phyloP scores from a whole-genome alignment of 1,284 basidiomycete species.

The Moesziomyces parantarcticus region DNA sequence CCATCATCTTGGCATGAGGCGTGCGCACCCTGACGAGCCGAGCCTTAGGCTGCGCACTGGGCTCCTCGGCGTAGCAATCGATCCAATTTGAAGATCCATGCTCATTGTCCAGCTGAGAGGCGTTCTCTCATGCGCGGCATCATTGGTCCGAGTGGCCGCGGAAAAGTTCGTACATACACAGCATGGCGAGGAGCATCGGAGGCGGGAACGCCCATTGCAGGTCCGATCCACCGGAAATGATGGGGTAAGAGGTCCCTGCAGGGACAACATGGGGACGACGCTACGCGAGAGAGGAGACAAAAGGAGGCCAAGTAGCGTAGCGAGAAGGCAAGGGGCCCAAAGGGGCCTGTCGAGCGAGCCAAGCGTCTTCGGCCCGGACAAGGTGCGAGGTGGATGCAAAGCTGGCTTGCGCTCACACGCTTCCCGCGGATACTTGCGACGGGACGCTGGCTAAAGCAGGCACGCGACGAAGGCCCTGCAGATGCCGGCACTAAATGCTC shows the following conservation, averaged over 20 bases:
- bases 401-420: conserved; percentile 5
- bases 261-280: background rate
- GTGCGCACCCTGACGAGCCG: background rate
- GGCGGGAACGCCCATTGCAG: background rate
- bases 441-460: background rate
- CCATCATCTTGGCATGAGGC: background rate
- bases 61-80: background rate
- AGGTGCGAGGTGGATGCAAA: background rate
- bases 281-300: background rate
- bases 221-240: background rate
- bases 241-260: background rate
- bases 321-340: background rate
- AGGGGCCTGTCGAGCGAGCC: background rate
- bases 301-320: background rate
- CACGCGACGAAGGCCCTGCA: background rate
- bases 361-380: background rate
- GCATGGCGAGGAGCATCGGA: background rate
- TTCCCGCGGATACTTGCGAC: conserved; percentile 2
- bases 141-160: background rate
- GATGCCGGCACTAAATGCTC: background rate
- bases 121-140: background rate
- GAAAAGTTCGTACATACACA: background rate
- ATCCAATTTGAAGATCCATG: background rate
- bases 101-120: background rate
- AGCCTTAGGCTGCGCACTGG: background rate